phyloP scores from a whole-genome alignment of 768 basidiomycete genomes.

The Pleurotus sapidus region DNA sequence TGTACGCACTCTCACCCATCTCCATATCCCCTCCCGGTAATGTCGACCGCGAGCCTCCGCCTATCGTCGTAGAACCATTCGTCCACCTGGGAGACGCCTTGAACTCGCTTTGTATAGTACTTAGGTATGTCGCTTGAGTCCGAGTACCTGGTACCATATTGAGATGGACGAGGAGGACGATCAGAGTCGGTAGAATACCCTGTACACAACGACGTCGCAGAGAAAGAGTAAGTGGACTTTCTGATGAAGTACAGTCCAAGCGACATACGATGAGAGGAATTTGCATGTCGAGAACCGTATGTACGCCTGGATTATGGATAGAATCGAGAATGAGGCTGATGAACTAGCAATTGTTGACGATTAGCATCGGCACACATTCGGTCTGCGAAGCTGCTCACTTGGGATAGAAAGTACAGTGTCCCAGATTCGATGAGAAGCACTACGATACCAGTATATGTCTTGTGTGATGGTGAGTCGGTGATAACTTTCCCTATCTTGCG shows the following conservation, averaged over 20 bases:
- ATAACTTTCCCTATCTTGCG: not conserved
- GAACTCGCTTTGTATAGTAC: slow-evolving; percentile 2
- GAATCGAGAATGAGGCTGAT: slow-evolving; percentile 4
- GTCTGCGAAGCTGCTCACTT: not conserved
- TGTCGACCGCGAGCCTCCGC: not conserved
- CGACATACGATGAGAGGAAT: slow-evolving; percentile 2
- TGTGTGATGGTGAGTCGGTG: not conserved
- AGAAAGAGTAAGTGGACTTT: not conserved
- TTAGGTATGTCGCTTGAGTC: not conserved
- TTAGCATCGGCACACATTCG: not conserved
- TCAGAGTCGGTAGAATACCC: slow-evolving; percentile 5
- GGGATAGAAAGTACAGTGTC: not conserved
- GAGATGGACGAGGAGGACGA: slow-evolving; percentile 6
- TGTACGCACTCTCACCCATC: not conserved
- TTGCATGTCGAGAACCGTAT: slow-evolving; percentile 5
- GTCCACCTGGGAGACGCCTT: not conserved
- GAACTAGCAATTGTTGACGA: not conserved
- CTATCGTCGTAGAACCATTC: slow-evolving; percentile 1
- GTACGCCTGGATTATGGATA: slow-evolving; percentile 3
- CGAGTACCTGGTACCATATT: slow-evolving; percentile 5
- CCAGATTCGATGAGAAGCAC: slow-evolving; percentile 6
- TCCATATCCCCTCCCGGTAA: not conserved
- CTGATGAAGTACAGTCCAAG: not conserved
- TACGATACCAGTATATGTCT: not conserved
- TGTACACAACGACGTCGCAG: not conserved